Percentiles rank a stretch among this genome's conserved stretches.
phyloP scores from a whole-genome alignment of 1,139 yeast genomes.

The Nakaseomyces bracarensis region DNA sequence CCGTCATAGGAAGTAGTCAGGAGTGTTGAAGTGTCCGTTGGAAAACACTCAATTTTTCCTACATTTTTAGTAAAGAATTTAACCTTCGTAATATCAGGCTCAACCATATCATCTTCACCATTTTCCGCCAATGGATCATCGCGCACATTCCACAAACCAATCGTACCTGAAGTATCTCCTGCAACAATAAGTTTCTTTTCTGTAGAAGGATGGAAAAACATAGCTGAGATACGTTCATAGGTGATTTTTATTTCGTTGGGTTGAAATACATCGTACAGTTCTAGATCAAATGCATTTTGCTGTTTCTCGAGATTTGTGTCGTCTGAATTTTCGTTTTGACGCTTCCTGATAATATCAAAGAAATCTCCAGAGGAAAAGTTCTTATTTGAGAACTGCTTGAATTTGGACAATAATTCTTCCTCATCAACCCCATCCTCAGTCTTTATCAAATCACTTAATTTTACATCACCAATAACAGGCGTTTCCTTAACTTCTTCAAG shows the following conservation, averaged over 20 bases:
- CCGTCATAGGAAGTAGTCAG: slow-evolving; percentile 82
- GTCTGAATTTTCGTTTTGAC: slow-evolving; percentile 18
- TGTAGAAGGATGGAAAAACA: slow-evolving; percentile 66
- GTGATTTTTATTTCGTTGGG: slow-evolving; percentile 69
- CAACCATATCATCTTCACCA: slow-evolving; percentile 37
- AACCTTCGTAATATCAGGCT: slow-evolving; percentile 55
- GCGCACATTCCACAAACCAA: slow-evolving; percentile 86
- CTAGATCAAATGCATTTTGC: slow-evolving; percentile 45
- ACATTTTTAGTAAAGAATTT: slow-evolving; percentile 73
- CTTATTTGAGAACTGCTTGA: slow-evolving; percentile 35
- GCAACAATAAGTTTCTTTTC: slow-evolving; percentile 61
- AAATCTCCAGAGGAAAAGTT: slow-evolving; percentile 74
- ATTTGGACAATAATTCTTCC: slow-evolving; percentile 36
- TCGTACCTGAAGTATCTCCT: slow-evolving; percentile 77
- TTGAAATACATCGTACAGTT: slow-evolving; percentile 47
- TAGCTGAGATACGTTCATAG: slow-evolving; percentile 62
- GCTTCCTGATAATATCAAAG: slow-evolving; percentile 44
- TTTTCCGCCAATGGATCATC: slow-evolving; percentile 19
- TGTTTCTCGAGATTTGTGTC: slow-evolving; percentile 37
- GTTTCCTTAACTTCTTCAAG: slow-evolving; percentile 46
- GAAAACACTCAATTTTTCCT: slow-evolving; percentile 51
- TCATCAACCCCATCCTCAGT: slow-evolving; percentile 26
- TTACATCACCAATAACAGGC: slow-evolving; percentile 55
- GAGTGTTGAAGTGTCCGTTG: slow-evolving; percentile 44
- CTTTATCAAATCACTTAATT: slow-evolving; percentile 45